These are phyloP conservation scores for Hippophae gyantsensis DNA, from an alignment of 306 rosid species.

Conservation along the genomic window DNA sequence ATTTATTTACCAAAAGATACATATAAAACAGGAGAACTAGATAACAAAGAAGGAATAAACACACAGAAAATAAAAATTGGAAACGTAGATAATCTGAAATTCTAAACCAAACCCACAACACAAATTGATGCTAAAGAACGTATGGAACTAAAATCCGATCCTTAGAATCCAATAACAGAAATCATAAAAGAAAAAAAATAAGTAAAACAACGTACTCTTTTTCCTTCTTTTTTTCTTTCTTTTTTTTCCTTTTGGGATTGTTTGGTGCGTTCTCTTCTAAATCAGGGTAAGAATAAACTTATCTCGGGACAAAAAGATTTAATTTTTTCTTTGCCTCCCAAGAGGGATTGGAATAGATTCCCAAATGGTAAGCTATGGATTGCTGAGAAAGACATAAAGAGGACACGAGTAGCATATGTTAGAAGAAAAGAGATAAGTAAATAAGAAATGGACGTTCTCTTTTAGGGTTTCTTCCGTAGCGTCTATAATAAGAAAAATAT, in stretches of 20 bases:
- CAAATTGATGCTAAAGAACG: background rate
- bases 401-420: constrained; percentile 4
- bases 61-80: constrained; percentile 1
- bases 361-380: background rate
- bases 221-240: too few relatives aligned
- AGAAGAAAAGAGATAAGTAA: constrained; percentile 3
- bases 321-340: background rate
- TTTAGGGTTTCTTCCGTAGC: background rate
- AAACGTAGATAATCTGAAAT: background rate
- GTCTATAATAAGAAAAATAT: too few relatives aligned
- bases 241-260: background rate
- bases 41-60: background rate
- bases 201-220: background rate
- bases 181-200: background rate
- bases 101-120: constrained; percentile 9
- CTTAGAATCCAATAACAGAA: constrained; percentile 2
- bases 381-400: background rate
- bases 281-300: constrained; percentile 3
- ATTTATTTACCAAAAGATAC: background rate
- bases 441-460: background rate
- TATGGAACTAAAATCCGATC: background rate
- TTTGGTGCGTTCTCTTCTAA: background rate
- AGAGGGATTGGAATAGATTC: background rate
- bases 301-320: constrained; percentile 2
- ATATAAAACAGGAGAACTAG: background rate